Evolutionary conservation across 1,139 yeast species (phyloP), one percentile per base, ranked within the genome.

Genomic region (Wickerhamomyces sp.): DNA sequence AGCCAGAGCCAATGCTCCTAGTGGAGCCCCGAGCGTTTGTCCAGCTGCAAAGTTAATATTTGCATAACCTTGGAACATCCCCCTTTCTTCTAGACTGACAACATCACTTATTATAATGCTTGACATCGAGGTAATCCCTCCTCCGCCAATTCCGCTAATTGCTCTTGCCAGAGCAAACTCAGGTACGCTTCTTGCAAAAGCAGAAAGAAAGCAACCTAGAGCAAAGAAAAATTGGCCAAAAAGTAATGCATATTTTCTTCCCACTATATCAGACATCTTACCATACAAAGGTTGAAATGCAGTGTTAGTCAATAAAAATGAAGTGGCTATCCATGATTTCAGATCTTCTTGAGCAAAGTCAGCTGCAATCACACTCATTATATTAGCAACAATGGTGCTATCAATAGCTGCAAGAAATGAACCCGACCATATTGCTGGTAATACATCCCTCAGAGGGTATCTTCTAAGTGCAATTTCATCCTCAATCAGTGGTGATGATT

Each of bases 1-100:
- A 43, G 80, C 86, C 18, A 92, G 75, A 24, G 87, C 64, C 25
- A 80, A 49, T n/a, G 96, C 96, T 34, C 96, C 87, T 33, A 78
- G 52, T 0, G 81, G 73, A 9, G 88, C 92, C 24, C 92, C 90
- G 7, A 78, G 63, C 30, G 84, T 78, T 28, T 85, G 81, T 4
- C 92, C 90, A 27, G 74, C 53, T 6, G 86, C 86, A 51, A 65
- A 79, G 25, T 76, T 77, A 31, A 81, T 67, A 51, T 78, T 81
- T 15, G 84, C 86, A 40, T 76, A 59, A 3, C 78, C 78, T 55
- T 72, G 74, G 50, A 65, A 74, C 17, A 68, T 55, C 9, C 78
- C 76, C 39, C 79, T 59, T 30, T 72, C 68, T 34, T 68, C 60
- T 15, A 74, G 56, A 2, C 76, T 63, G 17, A 75, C 74, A 21